Conservation (phyloP, 352 stramenopile genomes). For the Blastocystis sp. region DNA sequence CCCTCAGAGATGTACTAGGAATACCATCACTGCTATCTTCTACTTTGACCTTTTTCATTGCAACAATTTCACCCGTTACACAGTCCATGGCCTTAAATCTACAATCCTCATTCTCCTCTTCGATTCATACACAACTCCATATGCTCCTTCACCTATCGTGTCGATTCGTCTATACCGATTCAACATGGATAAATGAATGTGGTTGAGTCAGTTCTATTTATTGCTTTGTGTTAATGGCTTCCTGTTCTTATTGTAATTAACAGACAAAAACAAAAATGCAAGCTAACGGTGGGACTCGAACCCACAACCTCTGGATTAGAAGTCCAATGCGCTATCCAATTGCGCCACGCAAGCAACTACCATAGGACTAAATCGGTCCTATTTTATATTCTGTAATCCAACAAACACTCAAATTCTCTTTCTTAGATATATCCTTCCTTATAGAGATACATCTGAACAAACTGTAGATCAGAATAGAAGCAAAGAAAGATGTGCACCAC, state of each 20-base stretch:
- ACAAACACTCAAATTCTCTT: too few species aligned
- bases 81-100: conserved; percentile 64
- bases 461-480: too few species aligned
- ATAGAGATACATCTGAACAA: too few species aligned
- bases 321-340: conserved; percentile 59
- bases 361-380: not conserved
- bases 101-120: not conserved
- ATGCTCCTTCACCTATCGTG: conserved; percentile 55
- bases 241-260: not conserved
- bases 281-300: conserved; percentile 55
- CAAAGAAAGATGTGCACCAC: too few species aligned
- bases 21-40: conserved; percentile 89
- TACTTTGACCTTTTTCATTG: conserved; percentile 65
- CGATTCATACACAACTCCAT: conserved; percentile 11
- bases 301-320: conserved; percentile 57
- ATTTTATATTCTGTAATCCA: too few species aligned
- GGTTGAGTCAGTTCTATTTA: not conserved
- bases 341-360: conserved; percentile 25
- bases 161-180: conserved; percentile 50
- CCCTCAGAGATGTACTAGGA: conserved; percentile 91
- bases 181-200: conserved; percentile 14
- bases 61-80: conserved; percentile 62
- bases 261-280: not conserved
- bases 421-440: too few species aligned
- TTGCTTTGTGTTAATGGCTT: not conserved